Base-by-base conservation (phyloP, 345 rosid genomes). In the Adansonia digitata region DNA sequence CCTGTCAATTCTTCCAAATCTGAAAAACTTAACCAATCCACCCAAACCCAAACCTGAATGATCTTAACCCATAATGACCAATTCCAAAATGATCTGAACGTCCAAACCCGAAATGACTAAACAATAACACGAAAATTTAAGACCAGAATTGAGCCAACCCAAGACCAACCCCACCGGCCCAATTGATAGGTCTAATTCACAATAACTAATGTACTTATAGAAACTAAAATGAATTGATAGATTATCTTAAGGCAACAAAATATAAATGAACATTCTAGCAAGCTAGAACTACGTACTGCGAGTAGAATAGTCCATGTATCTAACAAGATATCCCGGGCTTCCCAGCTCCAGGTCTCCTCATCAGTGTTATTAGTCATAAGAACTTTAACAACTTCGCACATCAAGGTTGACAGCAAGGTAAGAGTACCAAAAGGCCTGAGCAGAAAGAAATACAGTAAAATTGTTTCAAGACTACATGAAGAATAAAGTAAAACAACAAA, bases 341-440 rank as follows among this genome's bases (percentile, higher is more conserved):
- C 98, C 92, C 96, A 91, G 83, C 97, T 95, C 99, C 98, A 95
- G 48, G 90, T 84, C 83, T 89, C 98, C 60, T 95, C 88, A 45
- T 90, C 96, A 39, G 86, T 81, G 78, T 71, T 78, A 76, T 83
- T 85, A 29, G 78, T 84, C 89, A 87, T 81, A 46, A 88, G 88
- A 74, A 85, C 92, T 86, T 95, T 95, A 77, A 95, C 74, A 81
- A 91, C 93, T 84, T 89, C 97, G 84, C 94, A 85, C 99, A 93
- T 93, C 85, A 95, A 84, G 80, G 77, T 79, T 74, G 97, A 93
- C 84, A 91, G 79, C 74, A 95, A 82, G 71, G 88, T 81, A 77
- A 93, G 84, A 73, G 99, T 91, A 77, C 99, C 97, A 69, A 74
- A 95, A 80, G 98, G 88, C 88, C 99, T 95, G 88, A 77, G 76